Evolutionary conservation across 2,329 filamentous ascomycete species (phyloP).

Genomic region (Calonectria ilicicola): DNA sequence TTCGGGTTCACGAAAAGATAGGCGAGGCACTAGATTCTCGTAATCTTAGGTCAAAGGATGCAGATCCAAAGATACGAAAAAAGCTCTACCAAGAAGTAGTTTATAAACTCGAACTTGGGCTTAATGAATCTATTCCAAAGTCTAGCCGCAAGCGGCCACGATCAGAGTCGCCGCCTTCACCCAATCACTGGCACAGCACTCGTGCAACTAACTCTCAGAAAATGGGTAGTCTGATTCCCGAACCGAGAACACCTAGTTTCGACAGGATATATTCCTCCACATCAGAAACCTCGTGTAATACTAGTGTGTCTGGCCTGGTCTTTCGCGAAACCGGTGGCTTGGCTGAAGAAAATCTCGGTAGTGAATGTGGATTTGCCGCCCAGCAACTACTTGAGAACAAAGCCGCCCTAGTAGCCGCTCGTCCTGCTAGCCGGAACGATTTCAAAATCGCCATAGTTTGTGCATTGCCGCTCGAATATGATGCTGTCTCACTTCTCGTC

Average conservation of each 20-base stretch:
- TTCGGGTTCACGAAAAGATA: neutral
- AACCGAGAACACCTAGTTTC: neutral
- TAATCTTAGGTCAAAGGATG: neutral
- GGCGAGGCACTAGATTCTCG: neutral
- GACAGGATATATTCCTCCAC: neutral
- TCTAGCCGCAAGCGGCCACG: neutral
- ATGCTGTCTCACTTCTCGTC: neutral
- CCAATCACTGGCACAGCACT: neutral
- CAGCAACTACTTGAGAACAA: neutral
- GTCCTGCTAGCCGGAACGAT: neutral
- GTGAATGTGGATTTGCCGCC: neutral
- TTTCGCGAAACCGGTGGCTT: neutral
- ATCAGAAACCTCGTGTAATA: neutral
- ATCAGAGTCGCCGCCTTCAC: neutral
- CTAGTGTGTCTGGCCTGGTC: neutral
- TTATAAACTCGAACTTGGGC: neutral
- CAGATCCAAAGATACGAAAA: neutral
- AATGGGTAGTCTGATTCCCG: neutral
- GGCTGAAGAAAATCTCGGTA: neutral
- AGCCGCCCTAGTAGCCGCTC: neutral
- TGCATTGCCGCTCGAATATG: slow-evolving; percentile 16
- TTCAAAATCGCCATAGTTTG: slow-evolving; percentile 37
- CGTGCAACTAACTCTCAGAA: neutral
- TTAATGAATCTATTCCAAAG: neutral
- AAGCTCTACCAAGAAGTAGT: neutral